A percentile compares a stretch with the other conserved stretches of the same genome.
phyloP scores from a whole-genome alignment of 176 grass and related monocot genomes.

The Urochloa ruziziensis region DNA sequence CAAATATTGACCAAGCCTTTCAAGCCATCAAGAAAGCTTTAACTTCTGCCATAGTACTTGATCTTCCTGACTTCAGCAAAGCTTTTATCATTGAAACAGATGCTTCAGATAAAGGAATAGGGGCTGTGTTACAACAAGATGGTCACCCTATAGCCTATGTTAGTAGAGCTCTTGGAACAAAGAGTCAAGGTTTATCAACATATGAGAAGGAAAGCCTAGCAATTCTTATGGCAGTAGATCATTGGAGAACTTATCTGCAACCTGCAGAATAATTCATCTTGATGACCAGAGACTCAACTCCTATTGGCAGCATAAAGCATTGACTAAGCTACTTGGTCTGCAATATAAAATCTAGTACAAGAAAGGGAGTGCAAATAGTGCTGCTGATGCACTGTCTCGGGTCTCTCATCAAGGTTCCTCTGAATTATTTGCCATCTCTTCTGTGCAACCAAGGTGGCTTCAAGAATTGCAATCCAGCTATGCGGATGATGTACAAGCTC shows the following conservation, averaged over 20 bases:
- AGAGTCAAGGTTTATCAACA: not conserved
- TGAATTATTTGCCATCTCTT: not conserved
- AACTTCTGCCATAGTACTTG: rapidly evolving
- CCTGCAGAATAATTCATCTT: not conserved
- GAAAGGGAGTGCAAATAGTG: not conserved
- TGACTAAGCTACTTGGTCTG: not conserved
- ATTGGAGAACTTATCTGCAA: not conserved
- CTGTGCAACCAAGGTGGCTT: not conserved
- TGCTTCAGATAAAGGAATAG: not conserved
- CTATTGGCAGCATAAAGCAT: not conserved
- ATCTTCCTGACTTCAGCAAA: not conserved
- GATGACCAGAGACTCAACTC: not conserved
- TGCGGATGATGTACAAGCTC: not conserved
- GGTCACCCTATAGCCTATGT: not conserved
- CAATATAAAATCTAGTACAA: not conserved
- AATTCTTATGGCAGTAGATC: not conserved
- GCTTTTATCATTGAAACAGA: too few relatives aligned
- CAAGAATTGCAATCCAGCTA: too few relatives aligned
- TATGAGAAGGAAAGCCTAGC: not conserved
- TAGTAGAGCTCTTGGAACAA: not conserved
- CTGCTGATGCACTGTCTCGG: not conserved
- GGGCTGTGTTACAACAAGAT: not conserved
- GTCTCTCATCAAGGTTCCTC: rapidly evolving
- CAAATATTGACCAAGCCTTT: rapidly evolving
- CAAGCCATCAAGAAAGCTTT: not conserved